Base-by-base conservation (phyloP, 2,329 filamentous ascomycete species). In the Drechmeria coniospora region DNA sequence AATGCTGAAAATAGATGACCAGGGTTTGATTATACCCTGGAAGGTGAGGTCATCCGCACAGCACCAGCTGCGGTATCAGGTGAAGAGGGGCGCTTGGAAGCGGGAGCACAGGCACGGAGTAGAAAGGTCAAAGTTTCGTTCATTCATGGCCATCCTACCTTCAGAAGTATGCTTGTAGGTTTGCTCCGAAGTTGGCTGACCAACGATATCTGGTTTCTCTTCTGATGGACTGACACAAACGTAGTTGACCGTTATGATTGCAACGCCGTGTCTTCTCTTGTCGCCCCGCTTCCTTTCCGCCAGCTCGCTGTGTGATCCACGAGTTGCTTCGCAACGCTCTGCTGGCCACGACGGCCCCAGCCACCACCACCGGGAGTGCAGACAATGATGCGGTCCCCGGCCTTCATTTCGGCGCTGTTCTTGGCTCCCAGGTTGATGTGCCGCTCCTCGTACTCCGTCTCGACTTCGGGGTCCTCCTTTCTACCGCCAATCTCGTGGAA, bases 311-410 rank as follows among this genome's bases (percentile, higher is more conserved):
- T 66, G 23, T 56, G 57, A 53, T 92, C 82, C 27, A 51, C 47
- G 32, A 51, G 53, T 28, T 49, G 42, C 21, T 53, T 59, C 27
- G 61, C 56, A 20, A 61, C 54, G 47, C 63, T 75, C 39, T 68
- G 60, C 31, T 66, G 59, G 0, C 74, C 77, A 1, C 61, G 56
- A 21, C 50, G 50, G 0, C 79, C 79, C 78, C 79, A 87, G 0
- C 74, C 81, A 23, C 81, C 81, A 29, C 81, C 81, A 17, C 81
- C 81, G 3, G 81, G 81, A 4, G 81, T 87, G 36, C 65, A 64
- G 12, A 90, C 61, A 30, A 87, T 79, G 43, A 87, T 83, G 6
- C 79, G 59, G 45, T 90, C 81, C 0, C 81, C 81, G 1, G 73
- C 61, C 44, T 71, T 62, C 78, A 87, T 84, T 9, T 66, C 63